Base-by-base conservation (phyloP, 352 stramenopile genomes). In the Phytopythium boreale region DNA sequence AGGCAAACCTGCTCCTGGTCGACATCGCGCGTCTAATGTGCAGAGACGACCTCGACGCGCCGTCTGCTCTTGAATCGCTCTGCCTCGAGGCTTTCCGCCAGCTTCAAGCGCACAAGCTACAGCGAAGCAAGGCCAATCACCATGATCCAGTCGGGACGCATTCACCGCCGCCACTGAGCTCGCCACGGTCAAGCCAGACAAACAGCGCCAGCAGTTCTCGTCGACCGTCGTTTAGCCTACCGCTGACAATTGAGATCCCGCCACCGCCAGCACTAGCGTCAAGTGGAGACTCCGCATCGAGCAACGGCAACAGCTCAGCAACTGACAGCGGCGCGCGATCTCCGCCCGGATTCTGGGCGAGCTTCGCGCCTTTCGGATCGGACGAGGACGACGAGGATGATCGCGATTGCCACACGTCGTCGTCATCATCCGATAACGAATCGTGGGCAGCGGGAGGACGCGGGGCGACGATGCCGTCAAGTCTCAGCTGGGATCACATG, bases 21-120 rank as follows among this genome's bases (percentile, higher is more conserved):
- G 84, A 93, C 9, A 82, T 95, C 37, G 87, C 84, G 61, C 80
- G 81, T 22, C 87, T 93, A 57, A 95, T 95, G 81, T 93, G 84
- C 61, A 80, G 87, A 47, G 87, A 95, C 34, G 85, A 95, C 63
- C 47, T 95, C 44, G 87, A 95, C 51, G 59, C 74, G n/a, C 80
- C 75, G 43, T 95, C 87, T 17, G 70, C 61, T 8, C 63, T 95
- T 11, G 87, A 93, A 62, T 66, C 62, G 15, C 65, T 95, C 50
- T 93, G 80, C 46, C 59, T 88, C 20, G 75, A 92, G n/a, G 84
- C 86, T 17, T 92, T 90, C 49, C 70, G 75, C n/a, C 71, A 92
- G 43, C 56, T 91, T 17, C 72, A 80, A 22, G 63, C 72, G 53
- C 57, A 66, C 27, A 78, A 76, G 43, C 68, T 69, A 27, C 74